A percentile compares a stretch with the other conserved stretches of the same genome.
Evolutionary conservation across 2,329 filamentous ascomycete species (phyloP).

Genomic region (Blastomyces gilchristii): DNA sequence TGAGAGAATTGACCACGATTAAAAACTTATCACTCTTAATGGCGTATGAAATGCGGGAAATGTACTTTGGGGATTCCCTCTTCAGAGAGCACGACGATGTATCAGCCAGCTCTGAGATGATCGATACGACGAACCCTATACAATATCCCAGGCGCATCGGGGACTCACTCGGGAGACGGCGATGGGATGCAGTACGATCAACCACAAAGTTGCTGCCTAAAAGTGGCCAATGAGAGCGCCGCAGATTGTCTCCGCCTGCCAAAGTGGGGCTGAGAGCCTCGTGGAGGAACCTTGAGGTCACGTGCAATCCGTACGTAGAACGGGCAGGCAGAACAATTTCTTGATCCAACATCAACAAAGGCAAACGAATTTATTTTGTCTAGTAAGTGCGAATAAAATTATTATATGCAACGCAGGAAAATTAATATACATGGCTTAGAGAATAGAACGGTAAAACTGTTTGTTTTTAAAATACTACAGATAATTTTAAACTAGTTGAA

Average conservation of each 20-base stretch:
- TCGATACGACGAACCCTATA: too few species aligned
- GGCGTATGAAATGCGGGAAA: not conserved
- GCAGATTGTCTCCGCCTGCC: constrained; percentile 5
- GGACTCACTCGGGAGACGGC: not conserved
- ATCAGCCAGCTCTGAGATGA: too few species aligned
- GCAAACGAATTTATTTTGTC: not conserved
- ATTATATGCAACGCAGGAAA: not conserved
- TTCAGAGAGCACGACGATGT: not conserved
- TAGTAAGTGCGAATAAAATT: not conserved
- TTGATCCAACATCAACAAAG: not conserved
- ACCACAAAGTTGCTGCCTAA: constrained; percentile 5
- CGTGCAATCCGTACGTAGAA: not conserved
- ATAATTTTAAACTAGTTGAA: not conserved
- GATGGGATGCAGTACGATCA: not conserved
- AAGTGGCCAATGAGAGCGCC: constrained; percentile 6
- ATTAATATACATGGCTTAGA: not conserved
- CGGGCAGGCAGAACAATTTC: constrained; percentile 2
- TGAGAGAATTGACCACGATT: not conserved
- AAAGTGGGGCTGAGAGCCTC: not conserved
- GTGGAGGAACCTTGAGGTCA: not conserved
- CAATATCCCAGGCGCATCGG: not conserved
- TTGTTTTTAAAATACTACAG: too few species aligned
- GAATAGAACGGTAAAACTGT: too few species aligned
- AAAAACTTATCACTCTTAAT: not conserved
- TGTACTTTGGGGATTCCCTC: not conserved